A percentile compares a stretch with the other conserved stretches of the same genome.
These are phyloP conservation scores for Groenewaldozyma salmanticensis DNA, from an alignment of 805 yeast species.

Conservation along the genomic window DNA sequence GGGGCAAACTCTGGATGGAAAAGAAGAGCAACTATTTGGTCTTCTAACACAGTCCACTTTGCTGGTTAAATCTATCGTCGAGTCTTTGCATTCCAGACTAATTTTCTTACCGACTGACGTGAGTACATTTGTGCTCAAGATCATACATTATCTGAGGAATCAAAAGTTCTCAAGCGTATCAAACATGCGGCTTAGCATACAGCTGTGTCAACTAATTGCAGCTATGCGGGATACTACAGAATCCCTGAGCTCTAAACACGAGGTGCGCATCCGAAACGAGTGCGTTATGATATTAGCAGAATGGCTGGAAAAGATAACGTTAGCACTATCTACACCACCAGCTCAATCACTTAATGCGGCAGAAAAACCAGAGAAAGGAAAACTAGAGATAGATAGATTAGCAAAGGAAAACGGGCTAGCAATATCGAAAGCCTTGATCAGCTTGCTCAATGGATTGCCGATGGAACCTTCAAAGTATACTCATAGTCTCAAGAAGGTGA, in stretches of 20 bases:
- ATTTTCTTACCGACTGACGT: slow-evolving; percentile 2
- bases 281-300: slow-evolving; percentile 18
- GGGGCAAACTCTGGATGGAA: background rate
- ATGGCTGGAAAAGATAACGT: slow-evolving; percentile 18
- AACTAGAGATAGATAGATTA: slow-evolving; percentile 13
- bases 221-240: slow-evolving; percentile 18
- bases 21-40: slow-evolving; percentile 1
- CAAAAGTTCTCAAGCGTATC: slow-evolving; percentile 9
- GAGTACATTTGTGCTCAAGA: slow-evolving; percentile 16
- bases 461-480: slow-evolving; percentile 23
- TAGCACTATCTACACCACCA: background rate
- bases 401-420: slow-evolving; percentile 14
- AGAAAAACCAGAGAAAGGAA: slow-evolving; percentile 3
- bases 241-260: slow-evolving; percentile 17
- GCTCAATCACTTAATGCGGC: background rate
- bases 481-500: no score
- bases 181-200: slow-evolving; percentile 10
- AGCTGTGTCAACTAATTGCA: slow-evolving; percentile 18
- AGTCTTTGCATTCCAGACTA: background rate
- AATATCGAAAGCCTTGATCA: slow-evolving; percentile 13
- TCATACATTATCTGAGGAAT: slow-evolving; percentile 13
- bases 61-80: slow-evolving; percentile 17
- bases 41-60: slow-evolving; percentile 15
- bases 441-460: slow-evolving; percentile 13
- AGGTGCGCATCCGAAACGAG: slow-evolving; percentile 15